Base-by-base conservation (phyloP, 78 protist species). In the Protostelium mycophagum region DNA sequence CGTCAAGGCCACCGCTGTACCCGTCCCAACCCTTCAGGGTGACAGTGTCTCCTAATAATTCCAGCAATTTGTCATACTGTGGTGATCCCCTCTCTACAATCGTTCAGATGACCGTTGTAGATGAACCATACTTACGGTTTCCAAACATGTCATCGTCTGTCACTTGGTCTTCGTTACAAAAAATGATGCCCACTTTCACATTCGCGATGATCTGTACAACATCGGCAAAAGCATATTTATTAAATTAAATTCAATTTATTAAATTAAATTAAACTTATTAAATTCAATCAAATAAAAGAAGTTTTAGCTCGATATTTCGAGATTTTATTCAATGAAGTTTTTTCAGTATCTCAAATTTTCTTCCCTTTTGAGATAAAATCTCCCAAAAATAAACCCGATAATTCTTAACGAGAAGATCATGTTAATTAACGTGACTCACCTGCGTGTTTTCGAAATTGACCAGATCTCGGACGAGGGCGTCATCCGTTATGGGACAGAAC, bases 1-100 rank as follows among this genome's bases (percentile, higher is more conserved):
- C 86, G 89, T 94, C 96, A 38, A 94, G 89, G 37, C 96, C 96
- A n/a, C 95, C 96, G 89, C 39, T 85, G 39, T 86, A 94, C 36
- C 88, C 86, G 10, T n/a, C 5, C 36, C 84, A 94, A 73, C 91
- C 96, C 39, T 84, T 84, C 39, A 94, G 37, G 83, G 73, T 90
- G 28, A 94, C 88, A 34, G 38, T 88, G 29, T 91, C 94, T 83
- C 96, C 96, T 28, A 94, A 28, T 34, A 83, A 89, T 37, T 37
- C 83, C 51, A 94, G 35, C 84, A 94, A 94, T 35, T 91, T 90
- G 25, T 73, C 73, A 35, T 89, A 94, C 37, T 90, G 93, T 36
- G 84, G 88, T 28, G 87, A 39, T 9, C 93, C 90, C 35, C 38
- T 85, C 9, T 28, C 34, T 1, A 84, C 23, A n/a, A 90, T 85